These are phyloP conservation scores for Graphilbum ipis-grandicollis DNA, from an alignment of 2,329 filamentous ascomycete genomes.

Conservation along the genomic window DNA sequence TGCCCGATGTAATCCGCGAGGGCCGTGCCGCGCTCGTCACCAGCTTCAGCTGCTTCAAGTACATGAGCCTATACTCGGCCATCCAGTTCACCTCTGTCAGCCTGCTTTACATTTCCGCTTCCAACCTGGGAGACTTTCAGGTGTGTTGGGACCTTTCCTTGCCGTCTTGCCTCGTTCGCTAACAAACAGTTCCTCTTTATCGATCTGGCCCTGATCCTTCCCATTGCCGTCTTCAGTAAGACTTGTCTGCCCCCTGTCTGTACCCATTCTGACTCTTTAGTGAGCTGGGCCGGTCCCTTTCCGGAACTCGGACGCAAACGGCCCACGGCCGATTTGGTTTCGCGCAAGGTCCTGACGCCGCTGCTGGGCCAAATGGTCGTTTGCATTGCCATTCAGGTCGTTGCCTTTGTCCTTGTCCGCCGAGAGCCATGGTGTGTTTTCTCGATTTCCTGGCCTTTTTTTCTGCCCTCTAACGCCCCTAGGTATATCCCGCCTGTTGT, in stretches of 20 bases:
- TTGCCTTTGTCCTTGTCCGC: constrained; percentile 58
- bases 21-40: constrained; percentile 91
- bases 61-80: constrained; percentile 98
- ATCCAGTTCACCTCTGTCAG: constrained; percentile 97
- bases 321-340: constrained; percentile 83
- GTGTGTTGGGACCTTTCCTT: too few species aligned
- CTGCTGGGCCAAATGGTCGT: constrained; percentile 77
- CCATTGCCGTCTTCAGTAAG: constrained; percentile 86
- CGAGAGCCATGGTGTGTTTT: constrained; percentile 55
- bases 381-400: constrained; percentile 59
- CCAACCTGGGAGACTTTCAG: constrained; percentile 93
- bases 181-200: constrained; percentile 91
- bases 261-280: constrained; percentile 15
- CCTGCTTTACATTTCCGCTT: constrained; percentile 86
- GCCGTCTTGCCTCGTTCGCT: neutral
- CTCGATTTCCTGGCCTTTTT: neutral
- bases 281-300: constrained; percentile 90
- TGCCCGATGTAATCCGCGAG: constrained; percentile 84
- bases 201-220: constrained; percentile 78
- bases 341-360: constrained; percentile 77
- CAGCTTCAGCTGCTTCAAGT: constrained; percentile 98
- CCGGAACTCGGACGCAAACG: constrained; percentile 63
- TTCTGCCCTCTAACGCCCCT: neutral
- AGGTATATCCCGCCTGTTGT: constrained; percentile 67
- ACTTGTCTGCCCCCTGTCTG: constrained; percentile 1